Evolutionary conservation across 2,329 filamentous ascomycete genomes (phyloP).

Genomic region (Chaetoscypha palmicola): DNA sequence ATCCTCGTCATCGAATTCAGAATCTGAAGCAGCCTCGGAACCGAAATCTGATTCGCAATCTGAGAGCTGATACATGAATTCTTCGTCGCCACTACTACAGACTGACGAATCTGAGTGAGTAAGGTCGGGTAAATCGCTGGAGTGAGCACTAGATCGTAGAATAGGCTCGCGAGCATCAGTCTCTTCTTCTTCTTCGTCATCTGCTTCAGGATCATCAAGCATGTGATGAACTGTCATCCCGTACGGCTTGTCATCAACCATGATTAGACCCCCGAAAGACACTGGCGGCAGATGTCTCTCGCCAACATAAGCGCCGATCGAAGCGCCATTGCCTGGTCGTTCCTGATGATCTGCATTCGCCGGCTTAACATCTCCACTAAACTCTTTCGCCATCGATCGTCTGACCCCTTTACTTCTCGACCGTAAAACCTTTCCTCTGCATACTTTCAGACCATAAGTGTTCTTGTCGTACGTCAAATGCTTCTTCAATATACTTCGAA

Average conservation of each 20-base stretch:
- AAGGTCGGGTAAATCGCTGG: constrained; percentile 31
- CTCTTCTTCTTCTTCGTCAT: constrained; percentile 28
- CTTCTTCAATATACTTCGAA: constrained; percentile 63
- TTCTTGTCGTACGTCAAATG: constrained; percentile 61
- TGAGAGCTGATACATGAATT: constrained; percentile 53
- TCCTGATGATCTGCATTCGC: constrained; percentile 73
- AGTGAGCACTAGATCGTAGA: constrained; percentile 25
- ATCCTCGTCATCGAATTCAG: constrained; percentile 29
- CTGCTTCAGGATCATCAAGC: constrained; percentile 63
- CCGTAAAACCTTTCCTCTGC: constrained; percentile 58
- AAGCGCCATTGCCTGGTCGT: constrained; percentile 75
- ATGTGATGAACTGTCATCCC: constrained; percentile 98
- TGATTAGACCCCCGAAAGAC: constrained; percentile 79
- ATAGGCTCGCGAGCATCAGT: constrained; percentile 23
- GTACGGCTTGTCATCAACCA: constrained; percentile 77
- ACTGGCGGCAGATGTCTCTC: constrained; percentile 83
- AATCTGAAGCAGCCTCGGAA: constrained; percentile 27
- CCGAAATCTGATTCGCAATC: constrained; percentile 49
- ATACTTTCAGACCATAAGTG: constrained; percentile 63
- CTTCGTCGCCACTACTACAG: constrained; percentile 38
- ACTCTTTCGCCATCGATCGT: constrained; percentile 37
- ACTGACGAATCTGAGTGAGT: constrained; percentile 28
- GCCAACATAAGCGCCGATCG: constrained; percentile 84
- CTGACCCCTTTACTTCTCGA: constrained; percentile 43
- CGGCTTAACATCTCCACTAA: constrained; percentile 36